Conservation (phyloP, 139 green algal genomes). For the Pleodorina starrii region DNA sequence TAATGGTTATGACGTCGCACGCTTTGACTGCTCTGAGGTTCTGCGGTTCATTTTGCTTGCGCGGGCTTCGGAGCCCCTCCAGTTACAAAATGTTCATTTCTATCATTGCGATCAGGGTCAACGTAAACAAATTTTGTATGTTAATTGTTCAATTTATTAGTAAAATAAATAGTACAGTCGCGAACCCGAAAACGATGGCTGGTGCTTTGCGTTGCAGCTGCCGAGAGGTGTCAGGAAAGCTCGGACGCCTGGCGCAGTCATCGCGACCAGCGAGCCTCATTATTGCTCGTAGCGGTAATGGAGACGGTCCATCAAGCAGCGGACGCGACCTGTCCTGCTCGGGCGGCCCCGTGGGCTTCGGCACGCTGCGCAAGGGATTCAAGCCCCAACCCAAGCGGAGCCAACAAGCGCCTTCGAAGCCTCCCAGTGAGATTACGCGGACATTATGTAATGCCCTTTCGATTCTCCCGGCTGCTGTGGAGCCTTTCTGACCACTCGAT, state of each 20-base stretch:
- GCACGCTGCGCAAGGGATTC: constrained; percentile 28
- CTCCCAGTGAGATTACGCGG: not conserved
- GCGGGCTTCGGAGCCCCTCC: too few species aligned
- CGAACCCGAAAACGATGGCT: too few species aligned
- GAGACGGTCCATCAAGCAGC: constrained; percentile 18
- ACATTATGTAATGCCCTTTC: not conserved
- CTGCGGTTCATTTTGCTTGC: too few species aligned
- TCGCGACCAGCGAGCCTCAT: not conserved
- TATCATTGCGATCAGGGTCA: too few species aligned
- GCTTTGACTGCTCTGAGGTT: too few species aligned
- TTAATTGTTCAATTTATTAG: too few species aligned
- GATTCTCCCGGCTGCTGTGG: not conserved
- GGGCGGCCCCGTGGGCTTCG: not conserved
- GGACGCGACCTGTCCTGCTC: constrained; percentile 16
- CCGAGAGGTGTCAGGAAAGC: not conserved
- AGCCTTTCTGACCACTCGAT: not conserved
- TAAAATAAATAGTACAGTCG: too few species aligned
- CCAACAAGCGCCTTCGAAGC: not conserved
- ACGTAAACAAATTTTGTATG: too few species aligned
- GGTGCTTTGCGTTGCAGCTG: not conserved
- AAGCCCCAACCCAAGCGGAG: constrained; percentile 18
- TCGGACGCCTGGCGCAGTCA: not conserved
- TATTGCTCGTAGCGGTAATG: not conserved
- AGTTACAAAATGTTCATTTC: too few species aligned
- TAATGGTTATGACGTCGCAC: not conserved